phyloP scores from a whole-genome alignment of 176 grass and related monocot species.

The Oryza australiensis region DNA sequence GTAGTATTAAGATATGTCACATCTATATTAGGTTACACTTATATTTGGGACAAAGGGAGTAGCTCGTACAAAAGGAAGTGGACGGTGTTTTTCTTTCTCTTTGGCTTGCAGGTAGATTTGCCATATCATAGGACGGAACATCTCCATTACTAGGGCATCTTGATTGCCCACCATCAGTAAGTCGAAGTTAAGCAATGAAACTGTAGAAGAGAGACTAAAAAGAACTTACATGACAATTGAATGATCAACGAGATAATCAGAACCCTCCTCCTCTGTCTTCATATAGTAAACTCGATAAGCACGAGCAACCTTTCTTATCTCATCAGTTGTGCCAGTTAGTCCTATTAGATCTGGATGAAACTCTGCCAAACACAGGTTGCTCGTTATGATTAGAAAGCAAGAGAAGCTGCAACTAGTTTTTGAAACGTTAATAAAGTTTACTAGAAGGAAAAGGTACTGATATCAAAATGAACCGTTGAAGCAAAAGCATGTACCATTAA shows the following conservation, averaged over 20 bases:
- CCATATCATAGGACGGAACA: background rate
- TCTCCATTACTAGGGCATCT: background rate
- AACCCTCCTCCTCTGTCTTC: constrained; percentile 92
- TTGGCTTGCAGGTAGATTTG: background rate
- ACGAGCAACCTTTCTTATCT: constrained; percentile 82
- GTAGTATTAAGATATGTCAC: too few species aligned
- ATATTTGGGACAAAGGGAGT: too few species aligned
- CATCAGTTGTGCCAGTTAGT: constrained; percentile 69
- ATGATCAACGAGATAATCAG: constrained; percentile 97
- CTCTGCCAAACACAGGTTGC: constrained; percentile 27
- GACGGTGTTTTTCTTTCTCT: background rate
- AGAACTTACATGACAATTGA: constrained; percentile 89
- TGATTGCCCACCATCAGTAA: background rate
- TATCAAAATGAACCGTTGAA: background rate
- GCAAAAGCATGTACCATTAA: constrained; percentile 46
- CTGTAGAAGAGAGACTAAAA: background rate
- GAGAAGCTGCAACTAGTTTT: background rate
- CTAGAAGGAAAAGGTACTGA: background rate
- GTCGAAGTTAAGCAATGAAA: constrained; percentile 11
- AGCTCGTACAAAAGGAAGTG: background rate
- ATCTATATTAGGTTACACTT: too few species aligned
- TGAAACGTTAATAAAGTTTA: background rate
- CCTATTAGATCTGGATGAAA: constrained; percentile 73
- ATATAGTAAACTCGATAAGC: constrained; percentile 97
- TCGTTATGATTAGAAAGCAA: background rate